phyloP scores from a whole-genome alignment of 2,329 filamentous ascomycete genomes.

The Aspergillus viridinutans region DNA sequence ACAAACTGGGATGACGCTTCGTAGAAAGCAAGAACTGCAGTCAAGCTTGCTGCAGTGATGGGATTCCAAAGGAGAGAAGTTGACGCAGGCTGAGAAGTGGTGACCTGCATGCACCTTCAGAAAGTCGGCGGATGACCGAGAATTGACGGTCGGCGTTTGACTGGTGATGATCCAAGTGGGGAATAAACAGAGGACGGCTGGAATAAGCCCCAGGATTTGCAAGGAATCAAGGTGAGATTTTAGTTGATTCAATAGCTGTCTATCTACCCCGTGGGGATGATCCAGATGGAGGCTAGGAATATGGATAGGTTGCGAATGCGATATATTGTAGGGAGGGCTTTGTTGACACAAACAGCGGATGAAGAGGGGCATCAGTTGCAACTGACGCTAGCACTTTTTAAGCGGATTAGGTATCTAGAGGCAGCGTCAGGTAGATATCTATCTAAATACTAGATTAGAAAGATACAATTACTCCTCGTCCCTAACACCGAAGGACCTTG shows the following conservation, averaged over 20 bases:
- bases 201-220: conserved; percentile 5
- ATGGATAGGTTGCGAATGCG: not conserved
- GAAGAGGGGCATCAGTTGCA: not conserved
- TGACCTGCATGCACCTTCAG: not conserved
- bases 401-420: not conserved
- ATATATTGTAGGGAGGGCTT: not conserved
- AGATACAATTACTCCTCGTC: too few species aligned
- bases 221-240: conserved; percentile 6
- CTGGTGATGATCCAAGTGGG: conserved; percentile 7
- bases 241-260: conserved; percentile 1
- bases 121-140: not conserved
- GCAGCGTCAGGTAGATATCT: not conserved
- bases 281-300: not conserved
- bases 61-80: not conserved
- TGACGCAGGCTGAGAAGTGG: not conserved
- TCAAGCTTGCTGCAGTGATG: not conserved
- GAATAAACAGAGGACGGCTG: conserved; percentile 7
- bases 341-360: not conserved
- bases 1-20: not conserved
- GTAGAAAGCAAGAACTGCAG: not conserved
- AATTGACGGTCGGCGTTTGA: conserved; percentile 12
- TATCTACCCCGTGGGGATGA: conserved; percentile 14
- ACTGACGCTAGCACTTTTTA: not conserved
- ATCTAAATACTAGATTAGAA: too few species aligned
- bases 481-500: too few species aligned